A percentile compares a stretch with the other conserved stretches of the same genome.
These are phyloP conservation scores for Verticillium tricorpus DNA, from an alignment of 2,329 filamentous ascomycete genomes.

Conservation along the genomic window DNA sequence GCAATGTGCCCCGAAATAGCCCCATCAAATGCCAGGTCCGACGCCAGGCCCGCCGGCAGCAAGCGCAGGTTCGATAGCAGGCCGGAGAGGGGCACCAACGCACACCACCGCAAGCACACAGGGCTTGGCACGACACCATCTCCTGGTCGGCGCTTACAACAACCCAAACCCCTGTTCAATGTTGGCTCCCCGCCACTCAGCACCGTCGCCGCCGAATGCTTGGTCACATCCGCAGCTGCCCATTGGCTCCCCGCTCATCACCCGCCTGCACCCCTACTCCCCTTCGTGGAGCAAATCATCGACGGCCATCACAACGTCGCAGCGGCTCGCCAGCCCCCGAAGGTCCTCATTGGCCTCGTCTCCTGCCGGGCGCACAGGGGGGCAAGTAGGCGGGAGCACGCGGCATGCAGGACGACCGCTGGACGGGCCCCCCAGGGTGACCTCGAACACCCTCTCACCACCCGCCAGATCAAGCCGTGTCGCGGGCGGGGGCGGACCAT, in stretches of 20 bases:
- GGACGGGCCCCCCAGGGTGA: not conserved
- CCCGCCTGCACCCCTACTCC: not conserved
- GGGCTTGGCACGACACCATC: not conserved
- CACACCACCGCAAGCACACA: not conserved
- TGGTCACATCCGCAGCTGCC: constrained; percentile 2
- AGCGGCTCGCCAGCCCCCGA: constrained; percentile 11
- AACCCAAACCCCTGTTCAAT: constrained; percentile 7
- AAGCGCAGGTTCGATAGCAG: not conserved
- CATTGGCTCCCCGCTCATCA: not conserved
- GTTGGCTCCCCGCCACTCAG: constrained; percentile 7
- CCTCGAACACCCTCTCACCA: not conserved
- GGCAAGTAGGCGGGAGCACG: not conserved
- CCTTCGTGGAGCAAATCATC: not conserved
- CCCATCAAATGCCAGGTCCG: not conserved
- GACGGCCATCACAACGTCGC: not conserved
- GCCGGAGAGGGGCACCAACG: not conserved
- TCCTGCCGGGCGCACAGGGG: not conserved
- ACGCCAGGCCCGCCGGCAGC: not conserved
- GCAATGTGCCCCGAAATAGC: not conserved
- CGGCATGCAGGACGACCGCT: not conserved
- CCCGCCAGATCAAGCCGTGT: not conserved
- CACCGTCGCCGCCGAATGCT: constrained; percentile 1
- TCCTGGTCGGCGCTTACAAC: constrained; percentile 11
- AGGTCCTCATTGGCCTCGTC: not conserved
- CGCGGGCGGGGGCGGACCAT: not conserved